Percentiles rank a stretch among this genome's conserved stretches.
Conservation (phyloP, 331 rosid genomes). For the Acacia concinna region DNA sequence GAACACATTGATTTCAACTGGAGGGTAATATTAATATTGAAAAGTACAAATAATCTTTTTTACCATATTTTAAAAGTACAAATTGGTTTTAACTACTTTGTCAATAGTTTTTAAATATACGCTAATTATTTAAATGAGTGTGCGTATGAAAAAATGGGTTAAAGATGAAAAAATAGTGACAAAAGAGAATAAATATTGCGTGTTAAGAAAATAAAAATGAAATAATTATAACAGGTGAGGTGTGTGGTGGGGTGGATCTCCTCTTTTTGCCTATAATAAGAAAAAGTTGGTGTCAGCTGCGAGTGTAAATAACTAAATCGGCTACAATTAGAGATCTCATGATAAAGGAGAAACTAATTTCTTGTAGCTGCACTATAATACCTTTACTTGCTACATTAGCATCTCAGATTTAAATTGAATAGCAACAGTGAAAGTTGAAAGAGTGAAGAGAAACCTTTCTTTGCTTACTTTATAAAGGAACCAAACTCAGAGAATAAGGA, state of each 20-base stretch:
- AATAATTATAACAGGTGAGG: neutral
- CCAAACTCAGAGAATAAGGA: constrained; percentile 54
- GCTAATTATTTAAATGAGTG: no score
- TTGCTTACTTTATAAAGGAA: constrained; percentile 37
- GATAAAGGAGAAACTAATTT: neutral
- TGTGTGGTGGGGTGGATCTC: neutral
- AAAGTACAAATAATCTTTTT: no score
- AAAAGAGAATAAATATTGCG: no score
- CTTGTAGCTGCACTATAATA: neutral
- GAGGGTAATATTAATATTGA: no score
- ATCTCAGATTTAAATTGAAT: neutral
- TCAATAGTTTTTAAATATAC: no score
- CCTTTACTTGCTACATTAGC: neutral
- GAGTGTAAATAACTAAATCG: no score
- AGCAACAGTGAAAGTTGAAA: neutral
- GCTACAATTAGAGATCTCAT: neutral
- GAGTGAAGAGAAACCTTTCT: neutral
- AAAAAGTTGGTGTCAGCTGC: neutral
- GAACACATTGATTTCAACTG: no score
- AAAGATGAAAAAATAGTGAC: no score
- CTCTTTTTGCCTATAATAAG: neutral
- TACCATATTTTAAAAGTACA: no score
- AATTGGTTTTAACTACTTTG: no score
- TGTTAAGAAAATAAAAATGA: neutral
- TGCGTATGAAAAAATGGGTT: no score